phyloP scores from a whole-genome alignment of 441 rosid species.

The Raphanus hybrid region DNA sequence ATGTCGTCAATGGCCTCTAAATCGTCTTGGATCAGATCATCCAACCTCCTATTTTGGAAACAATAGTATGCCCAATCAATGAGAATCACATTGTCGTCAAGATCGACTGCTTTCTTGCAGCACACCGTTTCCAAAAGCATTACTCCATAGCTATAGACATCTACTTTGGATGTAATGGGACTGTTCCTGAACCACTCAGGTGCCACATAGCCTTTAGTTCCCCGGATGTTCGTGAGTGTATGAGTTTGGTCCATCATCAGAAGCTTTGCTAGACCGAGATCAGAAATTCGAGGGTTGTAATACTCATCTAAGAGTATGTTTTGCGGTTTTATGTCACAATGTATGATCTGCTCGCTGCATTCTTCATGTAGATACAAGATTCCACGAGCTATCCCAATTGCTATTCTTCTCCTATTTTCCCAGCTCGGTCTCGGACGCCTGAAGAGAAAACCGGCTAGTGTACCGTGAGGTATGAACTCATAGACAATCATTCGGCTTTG shows the following conservation, averaged over 20 bases:
- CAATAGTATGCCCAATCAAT: constrained; percentile 59
- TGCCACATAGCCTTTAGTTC: constrained; percentile 51
- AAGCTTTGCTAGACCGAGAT: constrained; percentile 55
- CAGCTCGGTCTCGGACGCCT: constrained; percentile 37
- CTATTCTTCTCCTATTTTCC: constrained; percentile 38
- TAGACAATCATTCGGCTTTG: constrained; percentile 44
- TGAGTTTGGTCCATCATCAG: constrained; percentile 37
- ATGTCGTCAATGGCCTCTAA: constrained; percentile 50
- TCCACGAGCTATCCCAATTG: constrained; percentile 43
- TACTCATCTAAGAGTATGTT: constrained; percentile 50
- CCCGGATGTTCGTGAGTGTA: constrained; percentile 44
- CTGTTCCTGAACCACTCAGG: constrained; percentile 53
- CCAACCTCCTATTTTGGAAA: constrained; percentile 33
- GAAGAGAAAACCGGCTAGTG: constrained; percentile 43
- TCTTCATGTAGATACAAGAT: constrained; percentile 51
- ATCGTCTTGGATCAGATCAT: constrained; percentile 46
- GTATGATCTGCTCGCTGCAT: constrained; percentile 49
- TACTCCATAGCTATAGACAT: constrained; percentile 63
- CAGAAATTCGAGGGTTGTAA: constrained; percentile 33
- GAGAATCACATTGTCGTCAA: constrained; percentile 43
- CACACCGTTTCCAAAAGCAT: constrained; percentile 59
- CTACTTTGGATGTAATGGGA: constrained; percentile 59
- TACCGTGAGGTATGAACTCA: constrained; percentile 50
- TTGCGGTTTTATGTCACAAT: constrained; percentile 56
- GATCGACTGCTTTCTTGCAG: constrained; percentile 49